Evolutionary conservation across 2,329 filamentous ascomycete species (phyloP).

Genomic region (Neospermospora avenae): DNA sequence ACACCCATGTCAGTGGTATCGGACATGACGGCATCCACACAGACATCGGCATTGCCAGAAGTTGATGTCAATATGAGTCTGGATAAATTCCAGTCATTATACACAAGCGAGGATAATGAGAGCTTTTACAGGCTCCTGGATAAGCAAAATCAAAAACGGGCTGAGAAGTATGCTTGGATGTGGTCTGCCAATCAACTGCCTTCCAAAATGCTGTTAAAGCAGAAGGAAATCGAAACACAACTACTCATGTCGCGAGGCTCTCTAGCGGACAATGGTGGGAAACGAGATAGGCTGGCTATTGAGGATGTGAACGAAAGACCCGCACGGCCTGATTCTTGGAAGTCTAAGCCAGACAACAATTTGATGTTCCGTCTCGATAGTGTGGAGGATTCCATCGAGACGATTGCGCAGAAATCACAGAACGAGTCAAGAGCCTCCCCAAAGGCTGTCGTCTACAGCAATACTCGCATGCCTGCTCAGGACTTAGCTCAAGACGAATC

Average conservation of each 20-base stretch:
- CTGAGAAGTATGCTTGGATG: constrained; percentile 84
- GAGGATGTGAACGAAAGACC: constrained; percentile 67
- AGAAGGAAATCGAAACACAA: constrained; percentile 58
- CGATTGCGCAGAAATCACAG: constrained; percentile 66
- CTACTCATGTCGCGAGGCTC: constrained; percentile 44
- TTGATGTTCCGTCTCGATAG: constrained; percentile 82
- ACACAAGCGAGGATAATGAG: constrained; percentile 97
- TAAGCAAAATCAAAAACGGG: constrained; percentile 79
- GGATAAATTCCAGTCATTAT: constrained; percentile 82
- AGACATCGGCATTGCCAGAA: constrained; percentile 41
- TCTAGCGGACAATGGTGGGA: constrained; percentile 52
- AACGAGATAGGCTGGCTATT: constrained; percentile 58
- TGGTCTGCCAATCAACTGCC: constrained; percentile 83
- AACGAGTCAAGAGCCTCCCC: constrained; percentile 69
- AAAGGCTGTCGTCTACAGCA: constrained; percentile 74
- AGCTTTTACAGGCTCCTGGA: constrained; percentile 92
- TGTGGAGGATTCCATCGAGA: constrained; percentile 56
- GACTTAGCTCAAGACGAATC: constrained; percentile 38
- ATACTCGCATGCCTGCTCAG: constrained; percentile 70
- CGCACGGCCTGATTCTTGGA: constrained; percentile 75
- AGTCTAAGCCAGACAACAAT: constrained; percentile 69
- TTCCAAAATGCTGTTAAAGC: constrained; percentile 72
- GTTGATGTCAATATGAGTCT: constrained; percentile 78
- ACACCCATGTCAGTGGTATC: constrained; percentile 64
- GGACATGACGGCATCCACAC: constrained; percentile 36